A percentile compares a stretch with the other conserved stretches of the same genome.
These are phyloP conservation scores for Acanthamoeba triangularis DNA, from an alignment of 208 protist genomes.

Conservation along the genomic window DNA sequence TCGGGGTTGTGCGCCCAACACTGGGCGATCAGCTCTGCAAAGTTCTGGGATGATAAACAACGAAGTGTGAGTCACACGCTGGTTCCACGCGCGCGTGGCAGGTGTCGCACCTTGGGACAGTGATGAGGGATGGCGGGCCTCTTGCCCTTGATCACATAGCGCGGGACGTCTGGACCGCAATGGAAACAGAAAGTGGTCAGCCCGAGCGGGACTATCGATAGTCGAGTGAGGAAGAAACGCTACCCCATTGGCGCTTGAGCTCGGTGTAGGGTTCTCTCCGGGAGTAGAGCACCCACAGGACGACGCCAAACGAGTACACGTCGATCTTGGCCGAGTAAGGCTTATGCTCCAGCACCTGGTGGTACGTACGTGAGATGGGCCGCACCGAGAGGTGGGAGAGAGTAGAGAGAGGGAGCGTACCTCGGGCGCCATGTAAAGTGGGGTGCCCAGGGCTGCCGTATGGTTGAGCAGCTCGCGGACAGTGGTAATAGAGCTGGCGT, in stretches of 20 bases:
- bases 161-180: conserved; percentile 25
- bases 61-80: too few relatives aligned
- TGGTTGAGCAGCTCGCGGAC: conserved; percentile 67
- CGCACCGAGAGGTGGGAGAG: neutral
- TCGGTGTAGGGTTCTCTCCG: conserved; percentile 71
- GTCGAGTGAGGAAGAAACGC: neutral
- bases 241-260: conserved; percentile 73
- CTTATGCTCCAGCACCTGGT: conserved; percentile 55
- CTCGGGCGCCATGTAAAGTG: conserved; percentile 55
- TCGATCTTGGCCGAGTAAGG: conserved; percentile 71
- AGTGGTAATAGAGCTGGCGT: neutral
- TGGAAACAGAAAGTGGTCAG: neutral
- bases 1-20: conserved; percentile 56
- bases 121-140: conserved; percentile 63
- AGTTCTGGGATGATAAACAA: neutral
- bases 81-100: neutral
- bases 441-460: conserved; percentile 10
- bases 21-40: neutral
- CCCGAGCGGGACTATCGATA: neutral
- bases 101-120: conserved; percentile 45
- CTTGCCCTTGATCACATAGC: conserved; percentile 67
- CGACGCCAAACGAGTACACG: conserved; percentile 63
- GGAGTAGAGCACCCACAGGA: conserved; percentile 70
- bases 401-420: neutral
- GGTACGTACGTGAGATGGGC: neutral